Evolutionary conservation across 768 basidiomycete genomes (phyloP).

Genomic region (Cubamyces lactineus): DNA sequence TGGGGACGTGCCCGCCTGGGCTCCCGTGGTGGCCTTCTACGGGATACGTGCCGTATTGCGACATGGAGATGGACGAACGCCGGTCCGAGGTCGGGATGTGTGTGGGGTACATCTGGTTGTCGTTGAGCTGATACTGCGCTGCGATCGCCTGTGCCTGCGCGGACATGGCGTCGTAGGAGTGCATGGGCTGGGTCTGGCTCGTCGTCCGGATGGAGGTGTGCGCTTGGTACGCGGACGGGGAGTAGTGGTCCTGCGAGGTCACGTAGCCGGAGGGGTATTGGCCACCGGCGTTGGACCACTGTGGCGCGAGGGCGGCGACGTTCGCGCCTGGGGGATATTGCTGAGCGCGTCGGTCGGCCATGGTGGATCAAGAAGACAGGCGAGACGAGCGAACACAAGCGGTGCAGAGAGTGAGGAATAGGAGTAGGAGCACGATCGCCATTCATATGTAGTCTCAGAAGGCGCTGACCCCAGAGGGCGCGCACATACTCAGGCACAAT

Average conservation of each 20-base stretch:
- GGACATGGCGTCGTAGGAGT: constrained; percentile 24
- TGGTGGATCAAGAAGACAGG: constrained; percentile 13
- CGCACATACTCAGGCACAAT: constrained; percentile 28
- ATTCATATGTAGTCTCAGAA: constrained; percentile 27
- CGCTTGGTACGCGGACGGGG: constrained; percentile 18
- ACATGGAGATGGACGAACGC: constrained; percentile 24
- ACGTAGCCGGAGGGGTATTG: constrained; percentile 24
- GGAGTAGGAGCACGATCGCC: constrained; percentile 23
- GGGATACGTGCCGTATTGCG: constrained; percentile 23
- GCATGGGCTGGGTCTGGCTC: constrained; percentile 15
- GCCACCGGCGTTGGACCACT: constrained; percentile 18
- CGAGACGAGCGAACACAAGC: constrained; percentile 6
- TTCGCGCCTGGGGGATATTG: constrained; percentile 23
- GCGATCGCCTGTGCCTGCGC: constrained; percentile 26
- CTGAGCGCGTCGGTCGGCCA: constrained; percentile 30
- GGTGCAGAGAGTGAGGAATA: constrained; percentile 19
- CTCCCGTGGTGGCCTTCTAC: constrained; percentile 18
- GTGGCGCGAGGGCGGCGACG: constrained; percentile 22
- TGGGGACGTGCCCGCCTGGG: constrained; percentile 5
- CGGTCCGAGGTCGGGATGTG: constrained; percentile 26
- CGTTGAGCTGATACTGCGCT: constrained; percentile 21
- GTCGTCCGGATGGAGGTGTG: constrained; percentile 23
- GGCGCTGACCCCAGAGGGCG: constrained; percentile 14
- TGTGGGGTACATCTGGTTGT: constrained; percentile 19
- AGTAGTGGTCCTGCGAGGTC: constrained; percentile 24